A percentile compares a stretch with the other conserved stretches of the same genome.
Evolutionary conservation across 768 basidiomycete genomes (phyloP).

Genomic region (Termitomyces titanicus): DNA sequence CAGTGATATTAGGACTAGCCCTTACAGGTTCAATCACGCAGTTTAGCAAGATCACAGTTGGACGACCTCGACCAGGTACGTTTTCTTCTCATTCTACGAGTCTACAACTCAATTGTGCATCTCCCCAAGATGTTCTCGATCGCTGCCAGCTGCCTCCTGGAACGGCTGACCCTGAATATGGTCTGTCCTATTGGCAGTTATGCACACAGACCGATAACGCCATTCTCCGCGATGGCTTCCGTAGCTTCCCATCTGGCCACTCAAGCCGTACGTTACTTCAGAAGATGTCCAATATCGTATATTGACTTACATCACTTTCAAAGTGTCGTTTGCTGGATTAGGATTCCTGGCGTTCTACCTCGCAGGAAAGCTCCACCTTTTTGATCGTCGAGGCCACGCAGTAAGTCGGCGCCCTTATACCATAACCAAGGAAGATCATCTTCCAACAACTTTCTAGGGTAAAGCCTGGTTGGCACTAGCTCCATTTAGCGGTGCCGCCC

Average conservation of each 20-base stretch:
- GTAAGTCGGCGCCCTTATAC: conserved; percentile 31
- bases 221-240: conserved; percentile 78
- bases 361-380: conserved; percentile 90
- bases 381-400: conserved; percentile 74
- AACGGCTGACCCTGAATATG: conserved; percentile 64
- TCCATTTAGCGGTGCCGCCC: conserved; percentile 73
- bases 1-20: conserved; percentile 70
- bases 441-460: conserved; percentile 30
- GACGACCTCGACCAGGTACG: conserved; percentile 82
- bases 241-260: conserved; percentile 92
- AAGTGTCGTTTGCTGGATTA: conserved; percentile 91
- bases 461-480: conserved; percentile 83
- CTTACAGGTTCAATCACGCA: conserved; percentile 83
- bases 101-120: not conserved
- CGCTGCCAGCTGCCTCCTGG: conserved; percentile 70
- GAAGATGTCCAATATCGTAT: not conserved
- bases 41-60: conserved; percentile 81
- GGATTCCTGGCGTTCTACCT: conserved; percentile 87
- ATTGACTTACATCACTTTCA: not conserved
- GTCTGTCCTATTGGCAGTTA: conserved; percentile 68
- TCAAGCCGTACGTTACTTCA: conserved; percentile 61
- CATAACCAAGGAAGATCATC: not conserved
- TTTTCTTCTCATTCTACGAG: not conserved
- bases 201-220: conserved; percentile 68
- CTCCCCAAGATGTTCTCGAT: conserved; percentile 50